A percentile compares a stretch with the other conserved stretches of the same genome.
These are phyloP conservation scores for Leucaena leucocephala DNA, from an alignment of 306 rosid species.

Conservation along the genomic window DNA sequence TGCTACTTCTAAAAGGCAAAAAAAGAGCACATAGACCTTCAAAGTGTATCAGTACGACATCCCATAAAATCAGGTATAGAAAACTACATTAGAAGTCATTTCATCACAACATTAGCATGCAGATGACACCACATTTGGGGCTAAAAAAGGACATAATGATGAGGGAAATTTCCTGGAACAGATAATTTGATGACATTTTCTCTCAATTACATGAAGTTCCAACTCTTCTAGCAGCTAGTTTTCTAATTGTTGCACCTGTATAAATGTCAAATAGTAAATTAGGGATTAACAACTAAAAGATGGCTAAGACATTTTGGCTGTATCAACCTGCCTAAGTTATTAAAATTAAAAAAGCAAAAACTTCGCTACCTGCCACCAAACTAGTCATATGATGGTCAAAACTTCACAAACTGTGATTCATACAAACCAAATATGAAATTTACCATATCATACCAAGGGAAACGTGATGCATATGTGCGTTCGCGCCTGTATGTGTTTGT, in stretches of 20 bases:
- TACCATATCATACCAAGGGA: not conserved
- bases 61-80: not conserved
- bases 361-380: not conserved
- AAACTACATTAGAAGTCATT: slow-evolving; percentile 3
- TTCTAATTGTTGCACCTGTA: slow-evolving; percentile 59
- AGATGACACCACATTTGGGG: not conserved
- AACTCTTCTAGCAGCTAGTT: slow-evolving; percentile 59
- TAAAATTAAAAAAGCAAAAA: not conserved
- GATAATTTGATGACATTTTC: slow-evolving; percentile 45
- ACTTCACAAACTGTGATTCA: not conserved
- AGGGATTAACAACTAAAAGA: slow-evolving; percentile 16
- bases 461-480: not conserved
- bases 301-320: not conserved
- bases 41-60: not conserved
- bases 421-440: not conserved
- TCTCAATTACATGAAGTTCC: slow-evolving; percentile 60
- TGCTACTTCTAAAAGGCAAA: not conserved
- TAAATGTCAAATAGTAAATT: slow-evolving; percentile 25
- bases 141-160: slow-evolving; percentile 41
- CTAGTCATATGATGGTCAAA: not conserved
- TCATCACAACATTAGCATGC: slow-evolving; percentile 8
- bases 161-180: slow-evolving; percentile 49
- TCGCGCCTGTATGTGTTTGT: not conserved
- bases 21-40: not conserved
- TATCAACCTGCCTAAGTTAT: not conserved